phyloP scores from a whole-genome alignment of 352 stramenopile species.

The Phytophthora podocarpi region DNA sequence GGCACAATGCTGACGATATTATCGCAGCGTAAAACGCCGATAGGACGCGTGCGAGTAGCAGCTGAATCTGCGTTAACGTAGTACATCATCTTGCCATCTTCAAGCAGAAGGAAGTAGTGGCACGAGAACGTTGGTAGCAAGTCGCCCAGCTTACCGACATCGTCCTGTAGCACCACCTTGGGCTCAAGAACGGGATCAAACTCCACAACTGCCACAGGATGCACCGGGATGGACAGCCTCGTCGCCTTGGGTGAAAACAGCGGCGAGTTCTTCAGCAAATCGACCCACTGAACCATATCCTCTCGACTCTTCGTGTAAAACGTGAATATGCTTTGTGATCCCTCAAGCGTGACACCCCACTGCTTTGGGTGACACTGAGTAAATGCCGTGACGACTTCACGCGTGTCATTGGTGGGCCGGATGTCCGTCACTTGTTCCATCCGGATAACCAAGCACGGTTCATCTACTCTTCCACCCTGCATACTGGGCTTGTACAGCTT shows the following conservation, averaged over 20 bases:
- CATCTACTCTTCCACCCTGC: conserved; percentile 70
- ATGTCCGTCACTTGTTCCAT: conserved; percentile 90
- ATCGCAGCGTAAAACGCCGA: conserved; percentile 81
- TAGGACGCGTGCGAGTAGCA: conserved; percentile 64
- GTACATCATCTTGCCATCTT: conserved; percentile 85
- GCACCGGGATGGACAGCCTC: conserved; percentile 79
- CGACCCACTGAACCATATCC: conserved; percentile 86
- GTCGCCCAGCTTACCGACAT: conserved; percentile 80
- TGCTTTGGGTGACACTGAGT: conserved; percentile 88
- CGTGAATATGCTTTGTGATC: conserved; percentile 82
- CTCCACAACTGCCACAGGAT: conserved; percentile 78
- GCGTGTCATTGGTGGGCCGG: conserved; percentile 80
- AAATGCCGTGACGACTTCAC: conserved; percentile 74
- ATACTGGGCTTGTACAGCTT: conserved; percentile 88
- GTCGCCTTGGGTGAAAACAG: conserved; percentile 64
- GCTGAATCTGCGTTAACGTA: conserved; percentile 65
- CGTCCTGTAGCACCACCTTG: conserved; percentile 68
- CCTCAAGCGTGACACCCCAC: conserved; percentile 85
- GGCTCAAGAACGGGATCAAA: conserved; percentile 73
- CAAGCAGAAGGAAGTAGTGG: conserved; percentile 76
- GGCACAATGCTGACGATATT: conserved; percentile 82
- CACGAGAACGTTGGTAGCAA: conserved; percentile 68
- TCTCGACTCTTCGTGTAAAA: conserved; percentile 82
- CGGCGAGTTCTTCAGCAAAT: conserved; percentile 88
- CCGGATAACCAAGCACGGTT: conserved; percentile 70